Conservation (phyloP, 2,329 filamentous ascomycete genomes). For the Penicillium corylophilum region DNA sequence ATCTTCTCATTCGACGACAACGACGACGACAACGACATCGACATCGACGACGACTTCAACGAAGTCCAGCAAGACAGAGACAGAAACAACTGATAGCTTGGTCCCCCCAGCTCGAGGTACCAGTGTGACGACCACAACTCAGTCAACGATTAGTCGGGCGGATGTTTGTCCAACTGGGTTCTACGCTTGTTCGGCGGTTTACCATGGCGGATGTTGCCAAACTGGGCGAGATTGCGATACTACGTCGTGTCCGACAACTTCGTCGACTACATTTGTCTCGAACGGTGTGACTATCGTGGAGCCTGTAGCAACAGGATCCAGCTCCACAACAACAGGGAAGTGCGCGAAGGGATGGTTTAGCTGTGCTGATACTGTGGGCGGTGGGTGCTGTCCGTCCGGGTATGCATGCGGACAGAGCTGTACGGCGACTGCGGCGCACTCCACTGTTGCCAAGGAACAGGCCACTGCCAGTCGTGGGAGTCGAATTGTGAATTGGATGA, state of each 20-base stretch:
- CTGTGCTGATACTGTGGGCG: slow-evolving; percentile 64
- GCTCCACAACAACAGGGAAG: slow-evolving; percentile 39
- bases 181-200: slow-evolving; percentile 83
- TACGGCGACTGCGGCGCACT: slow-evolving; percentile 59
- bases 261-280: slow-evolving; percentile 63
- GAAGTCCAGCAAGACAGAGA: slow-evolving; percentile 36
- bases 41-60: slow-evolving; percentile 20
- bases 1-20: background rate
- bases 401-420: slow-evolving; percentile 75
- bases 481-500: background rate
- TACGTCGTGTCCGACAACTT: slow-evolving; percentile 70
- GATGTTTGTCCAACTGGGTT: slow-evolving; percentile 78
- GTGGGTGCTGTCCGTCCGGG: slow-evolving; percentile 81
- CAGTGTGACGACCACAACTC: slow-evolving; percentile 34
- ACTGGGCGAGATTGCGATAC: slow-evolving; percentile 82
- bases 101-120: slow-evolving; percentile 42
- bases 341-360: slow-evolving; percentile 80
- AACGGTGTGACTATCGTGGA: slow-evolving; percentile 71
- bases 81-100: slow-evolving; percentile 39
- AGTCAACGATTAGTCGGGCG: slow-evolving; percentile 29
- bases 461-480: slow-evolving; percentile 13
- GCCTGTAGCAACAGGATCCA: slow-evolving; percentile 44
- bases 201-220: slow-evolving; percentile 81
- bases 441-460: slow-evolving; percentile 46
- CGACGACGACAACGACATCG: background rate